Percentiles rank a stretch among this genome's conserved stretches.
Conservation (phyloP, 2,329 filamentous ascomycete species). For the Stromatinia cepivora region DNA sequence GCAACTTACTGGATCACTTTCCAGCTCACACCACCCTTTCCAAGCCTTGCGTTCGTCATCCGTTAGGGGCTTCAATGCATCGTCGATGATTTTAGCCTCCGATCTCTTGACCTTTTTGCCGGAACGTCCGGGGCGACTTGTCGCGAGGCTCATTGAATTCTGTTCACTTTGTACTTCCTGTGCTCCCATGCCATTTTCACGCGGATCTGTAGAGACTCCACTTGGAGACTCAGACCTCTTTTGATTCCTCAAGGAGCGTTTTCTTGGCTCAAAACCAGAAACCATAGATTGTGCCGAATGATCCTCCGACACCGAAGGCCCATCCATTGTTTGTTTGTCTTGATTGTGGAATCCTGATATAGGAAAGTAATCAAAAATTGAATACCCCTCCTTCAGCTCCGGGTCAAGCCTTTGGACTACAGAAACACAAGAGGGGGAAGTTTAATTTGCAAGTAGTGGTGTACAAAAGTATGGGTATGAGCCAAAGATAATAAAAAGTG, state of each 20-base stretch:
- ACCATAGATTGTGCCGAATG: not conserved
- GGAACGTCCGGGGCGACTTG: not conserved
- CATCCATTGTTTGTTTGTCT: conserved; percentile 10
- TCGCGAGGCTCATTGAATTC: not conserved
- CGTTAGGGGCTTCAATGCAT: conserved; percentile 48
- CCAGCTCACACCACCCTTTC: conserved; percentile 79
- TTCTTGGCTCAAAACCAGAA: conserved; percentile 12
- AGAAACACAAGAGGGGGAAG: not conserved
- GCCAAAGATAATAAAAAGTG: not conserved
- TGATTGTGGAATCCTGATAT: not conserved
- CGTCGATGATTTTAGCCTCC: conserved; percentile 23
- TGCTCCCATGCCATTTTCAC: not conserved
- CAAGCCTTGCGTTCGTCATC: conserved; percentile 59
- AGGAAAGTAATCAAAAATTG: not conserved
- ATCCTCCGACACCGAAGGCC: not conserved
- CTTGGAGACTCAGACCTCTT: conserved; percentile 9
- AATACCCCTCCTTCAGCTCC: not conserved
- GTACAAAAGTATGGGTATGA: not conserved
- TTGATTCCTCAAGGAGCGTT: conserved; percentile 16
- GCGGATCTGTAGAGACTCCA: not conserved
- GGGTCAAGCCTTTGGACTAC: not conserved
- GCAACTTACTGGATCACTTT: conserved; percentile 76
- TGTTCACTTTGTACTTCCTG: not conserved
- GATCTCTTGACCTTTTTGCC: not conserved
- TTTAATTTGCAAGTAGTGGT: not conserved